Conservation (phyloP, 2,329 filamentous ascomycete species). For the Furcasterigmium furcatum region DNA sequence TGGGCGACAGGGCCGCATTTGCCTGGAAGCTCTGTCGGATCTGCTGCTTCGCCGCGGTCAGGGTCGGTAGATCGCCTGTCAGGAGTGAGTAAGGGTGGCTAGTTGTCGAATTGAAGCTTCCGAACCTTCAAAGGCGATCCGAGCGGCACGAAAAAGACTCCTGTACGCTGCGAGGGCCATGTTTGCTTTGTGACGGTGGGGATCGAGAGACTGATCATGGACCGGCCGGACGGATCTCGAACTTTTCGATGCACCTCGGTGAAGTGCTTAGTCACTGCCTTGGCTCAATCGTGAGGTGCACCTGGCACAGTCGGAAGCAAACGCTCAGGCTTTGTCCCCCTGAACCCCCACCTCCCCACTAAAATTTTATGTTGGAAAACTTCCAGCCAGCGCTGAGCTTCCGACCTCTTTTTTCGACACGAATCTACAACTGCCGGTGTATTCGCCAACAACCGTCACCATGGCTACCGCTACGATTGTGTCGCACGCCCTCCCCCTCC, state of each 20-base stretch:
- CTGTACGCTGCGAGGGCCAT: conserved; percentile 79
- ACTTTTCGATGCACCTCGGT: too few species aligned
- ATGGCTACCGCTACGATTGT: conserved; percentile 67
- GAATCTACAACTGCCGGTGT: background rate
- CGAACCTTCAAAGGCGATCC: conserved; percentile 79
- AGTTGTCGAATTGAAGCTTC: background rate
- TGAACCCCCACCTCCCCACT: background rate
- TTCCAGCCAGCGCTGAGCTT: background rate
- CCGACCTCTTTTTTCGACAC: background rate
- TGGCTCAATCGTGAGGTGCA: too few species aligned
- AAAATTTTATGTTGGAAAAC: conserved; percentile 5
- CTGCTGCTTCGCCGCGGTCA: conserved; percentile 67
- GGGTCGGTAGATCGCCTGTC: conserved; percentile 66
- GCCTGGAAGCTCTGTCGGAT: conserved; percentile 73
- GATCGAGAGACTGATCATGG: background rate
- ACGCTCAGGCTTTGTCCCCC: too few species aligned
- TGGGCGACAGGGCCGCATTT: conserved; percentile 56
- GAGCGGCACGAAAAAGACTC: conserved; percentile 74
- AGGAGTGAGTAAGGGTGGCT: background rate
- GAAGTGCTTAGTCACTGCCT: too few species aligned
- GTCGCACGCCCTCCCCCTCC: conserved; percentile 65
- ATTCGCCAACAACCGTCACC: conserved; percentile 1
- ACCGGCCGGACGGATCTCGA: too few species aligned
- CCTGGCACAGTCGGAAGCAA: too few species aligned
- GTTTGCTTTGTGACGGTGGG: conserved; percentile 4